Evolutionary conservation across 2,329 filamentous ascomycete genomes (phyloP).

Genomic region (Trichoderma sp.): DNA sequence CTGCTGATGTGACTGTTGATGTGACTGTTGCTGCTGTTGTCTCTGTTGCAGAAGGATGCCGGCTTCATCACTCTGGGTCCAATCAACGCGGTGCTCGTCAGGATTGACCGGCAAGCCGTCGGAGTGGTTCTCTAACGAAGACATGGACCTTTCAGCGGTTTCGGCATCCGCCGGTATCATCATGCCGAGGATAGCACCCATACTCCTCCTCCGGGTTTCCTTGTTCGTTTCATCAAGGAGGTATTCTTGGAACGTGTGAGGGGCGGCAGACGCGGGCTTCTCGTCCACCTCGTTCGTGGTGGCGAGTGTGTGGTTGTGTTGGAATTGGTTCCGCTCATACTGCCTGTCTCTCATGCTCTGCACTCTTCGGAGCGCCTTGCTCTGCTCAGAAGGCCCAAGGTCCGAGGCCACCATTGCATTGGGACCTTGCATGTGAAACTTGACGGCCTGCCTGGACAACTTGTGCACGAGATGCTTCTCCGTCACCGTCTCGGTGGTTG

Average conservation of each 20-base stretch:
- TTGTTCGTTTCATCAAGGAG: background rate
- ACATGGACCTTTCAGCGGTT: background rate
- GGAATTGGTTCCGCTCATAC: constrained; percentile 44
- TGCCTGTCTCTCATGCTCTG: constrained; percentile 39
- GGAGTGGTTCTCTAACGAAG: constrained; percentile 19
- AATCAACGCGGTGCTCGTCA: constrained; percentile 49
- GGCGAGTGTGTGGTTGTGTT: constrained; percentile 38
- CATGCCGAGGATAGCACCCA: constrained; percentile 33
- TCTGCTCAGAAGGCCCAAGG: constrained; percentile 35
- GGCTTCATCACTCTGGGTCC: constrained; percentile 56
- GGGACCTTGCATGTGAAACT: constrained; percentile 37
- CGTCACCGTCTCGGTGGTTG: constrained; percentile 43
- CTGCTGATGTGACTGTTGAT: background rate
- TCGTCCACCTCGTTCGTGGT: constrained; percentile 36
- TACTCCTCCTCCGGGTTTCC: constrained; percentile 36
- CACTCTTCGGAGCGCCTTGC: constrained; percentile 36
- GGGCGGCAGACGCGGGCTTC: constrained; percentile 22
- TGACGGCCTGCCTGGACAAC: constrained; percentile 43
- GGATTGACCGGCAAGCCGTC: constrained; percentile 24
- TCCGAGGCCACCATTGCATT: constrained; percentile 27
- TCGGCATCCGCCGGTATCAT: constrained; percentile 15
- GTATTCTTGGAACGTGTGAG: constrained; percentile 14
- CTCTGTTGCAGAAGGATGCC: constrained; percentile 17
- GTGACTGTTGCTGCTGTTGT: background rate
- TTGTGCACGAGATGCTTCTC: constrained; percentile 40